Conservation (phyloP, 2,329 filamentous ascomycete genomes). For the Clonostachys byssicola region DNA sequence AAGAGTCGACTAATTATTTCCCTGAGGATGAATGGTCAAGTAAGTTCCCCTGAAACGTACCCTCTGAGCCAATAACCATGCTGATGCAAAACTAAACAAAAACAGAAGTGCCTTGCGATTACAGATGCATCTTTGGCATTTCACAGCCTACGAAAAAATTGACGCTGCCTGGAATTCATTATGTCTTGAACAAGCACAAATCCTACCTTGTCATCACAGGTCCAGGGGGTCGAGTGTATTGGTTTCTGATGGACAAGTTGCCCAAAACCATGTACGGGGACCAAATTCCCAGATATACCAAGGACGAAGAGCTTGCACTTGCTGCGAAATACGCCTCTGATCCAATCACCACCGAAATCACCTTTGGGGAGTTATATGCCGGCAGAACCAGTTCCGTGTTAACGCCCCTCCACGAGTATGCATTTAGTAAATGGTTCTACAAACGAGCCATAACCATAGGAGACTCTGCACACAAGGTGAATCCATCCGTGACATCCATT, state of each 20-base stretch:
- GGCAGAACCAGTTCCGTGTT: slow-evolving; percentile 17
- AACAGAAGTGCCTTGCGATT: slow-evolving; percentile 9
- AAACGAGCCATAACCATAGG: slow-evolving; percentile 30
- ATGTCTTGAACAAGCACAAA: slow-evolving; percentile 4
- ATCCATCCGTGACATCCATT: not conserved
- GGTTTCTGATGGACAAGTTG: slow-evolving; percentile 24
- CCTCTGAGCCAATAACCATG: no score
- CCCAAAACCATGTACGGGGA: slow-evolving; percentile 16
- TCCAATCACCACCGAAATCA: not conserved
- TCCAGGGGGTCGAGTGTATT: slow-evolving; percentile 19
- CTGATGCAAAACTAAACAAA: not conserved
- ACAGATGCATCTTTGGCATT: slow-evolving; percentile 28
- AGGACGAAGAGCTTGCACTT: slow-evolving; percentile 11
- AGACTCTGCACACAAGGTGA: slow-evolving; percentile 33
- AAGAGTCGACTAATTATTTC: slow-evolving; percentile 14
- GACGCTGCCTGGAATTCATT: slow-evolving; percentile 1
- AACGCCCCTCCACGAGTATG: slow-evolving; percentile 22
- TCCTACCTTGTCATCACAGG: slow-evolving; percentile 18
- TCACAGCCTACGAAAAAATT: slow-evolving; percentile 13
- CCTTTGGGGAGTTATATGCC: slow-evolving; percentile 19
- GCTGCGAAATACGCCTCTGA: not conserved
- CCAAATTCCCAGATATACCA: slow-evolving; percentile 9
- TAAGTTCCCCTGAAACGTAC: not conserved
- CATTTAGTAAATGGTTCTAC: slow-evolving; percentile 30
- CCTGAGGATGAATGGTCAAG: slow-evolving; percentile 6